Base-by-base conservation (phyloP, 805 yeast genomes). In the Candida boidinii region DNA sequence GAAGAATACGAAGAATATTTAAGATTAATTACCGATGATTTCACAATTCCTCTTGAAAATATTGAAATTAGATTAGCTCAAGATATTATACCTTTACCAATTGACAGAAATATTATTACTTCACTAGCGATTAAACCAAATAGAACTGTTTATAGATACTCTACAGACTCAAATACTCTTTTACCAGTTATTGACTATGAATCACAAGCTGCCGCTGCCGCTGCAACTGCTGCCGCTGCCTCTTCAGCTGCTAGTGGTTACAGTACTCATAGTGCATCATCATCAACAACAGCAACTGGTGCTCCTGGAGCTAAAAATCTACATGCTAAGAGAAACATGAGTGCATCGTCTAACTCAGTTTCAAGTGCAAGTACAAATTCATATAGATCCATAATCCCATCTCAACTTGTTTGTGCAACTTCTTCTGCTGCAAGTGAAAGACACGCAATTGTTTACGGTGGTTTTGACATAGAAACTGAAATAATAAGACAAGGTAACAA, bases 361-460 rank as follows among this genome's bases (percentile, higher is more conserved):
- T 41, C 56, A 5, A 53, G 55, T 4, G 47, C 51, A 18, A 42
- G 54, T 36, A 46, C 46, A 5, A 23, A 11, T 11, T 11, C 21
- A 7, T n/a, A n/a, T n/a, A 32, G 25, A 15, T 36, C 39, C 12
- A 39, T 33, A 12, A 40, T 39, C 5, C 86, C 87, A 0, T 68
- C 71, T 4, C 67, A 77, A 3, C 45, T 79, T 14, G 46, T 70
- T 28, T 66, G 73, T 34, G 56, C 74, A 49, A 45, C 64, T 5
- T 64, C 70, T 13, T 60, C 73, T 7, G 62, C 56, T 34, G 56
- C 81, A 4, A 70, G 82, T 4, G 60, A 65, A n/a, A 54, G 73
- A 23, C 77, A 77, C 44, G 62, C 75, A 12, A 65, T 79, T 41
- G 66, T 69, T 37, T 79, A 72, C 47, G 94, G 90, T n/a, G 94